Conservation (phyloP, 306 rosid species). For the Cicer yamashitae region DNA sequence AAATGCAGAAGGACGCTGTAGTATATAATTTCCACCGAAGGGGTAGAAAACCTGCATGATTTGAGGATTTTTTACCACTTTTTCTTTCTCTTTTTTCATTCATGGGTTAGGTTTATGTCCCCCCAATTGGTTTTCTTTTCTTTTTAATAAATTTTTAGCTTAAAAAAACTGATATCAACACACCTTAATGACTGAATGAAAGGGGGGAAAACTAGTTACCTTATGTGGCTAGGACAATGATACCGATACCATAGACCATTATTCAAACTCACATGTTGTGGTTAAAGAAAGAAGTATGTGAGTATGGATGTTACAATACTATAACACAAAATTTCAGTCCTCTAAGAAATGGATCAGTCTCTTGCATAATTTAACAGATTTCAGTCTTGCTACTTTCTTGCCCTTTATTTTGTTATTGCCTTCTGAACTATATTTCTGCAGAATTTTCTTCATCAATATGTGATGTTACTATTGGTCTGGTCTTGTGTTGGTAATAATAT, state of each 20-base stretch:
- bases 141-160: no score
- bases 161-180: background rate
- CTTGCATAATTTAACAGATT: background rate
- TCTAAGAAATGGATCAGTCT: conserved; percentile 1
- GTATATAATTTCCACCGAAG: no score
- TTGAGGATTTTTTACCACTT: no score
- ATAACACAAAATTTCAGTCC: background rate
- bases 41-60: no score
- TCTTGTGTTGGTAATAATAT: conserved; percentile 11
- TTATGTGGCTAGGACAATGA: conserved; percentile 14
- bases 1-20: no score
- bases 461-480: background rate
- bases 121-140: no score
- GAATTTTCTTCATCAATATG: no score
- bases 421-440: no score
- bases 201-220: background rate
- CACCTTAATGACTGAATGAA: conserved; percentile 4
- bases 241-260: background rate
- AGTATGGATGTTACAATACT: conserved; percentile 31
- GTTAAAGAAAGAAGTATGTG: conserved; percentile 27
- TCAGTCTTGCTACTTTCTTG: background rate
- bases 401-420: background rate
- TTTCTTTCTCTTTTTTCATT: no score
- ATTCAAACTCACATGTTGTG: background rate
- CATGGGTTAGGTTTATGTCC: no score